phyloP scores from a whole-genome alignment of 2,329 filamentous ascomycete species.

The Clarireedia homoeocarpa region DNA sequence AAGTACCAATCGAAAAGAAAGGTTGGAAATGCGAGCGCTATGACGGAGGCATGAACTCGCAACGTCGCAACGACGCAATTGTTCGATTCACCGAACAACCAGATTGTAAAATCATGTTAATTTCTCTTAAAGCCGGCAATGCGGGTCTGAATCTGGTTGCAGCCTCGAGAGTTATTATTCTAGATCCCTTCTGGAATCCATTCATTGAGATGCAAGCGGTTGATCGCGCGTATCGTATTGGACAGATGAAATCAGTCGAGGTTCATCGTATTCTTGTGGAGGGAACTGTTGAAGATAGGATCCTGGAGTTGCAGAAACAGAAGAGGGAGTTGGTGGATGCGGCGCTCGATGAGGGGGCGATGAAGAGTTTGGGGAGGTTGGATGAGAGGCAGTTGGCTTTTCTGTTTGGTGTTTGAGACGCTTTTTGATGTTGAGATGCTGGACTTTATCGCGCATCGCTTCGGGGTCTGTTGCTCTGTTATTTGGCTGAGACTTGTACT shows the following conservation, averaged over 20 bases:
- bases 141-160: conserved; percentile 79
- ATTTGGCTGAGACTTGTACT: too few species aligned
- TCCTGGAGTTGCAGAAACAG: conserved; percentile 67
- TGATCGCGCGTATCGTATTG: conserved; percentile 82
- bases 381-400: conserved; percentile 22
- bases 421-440: neutral
- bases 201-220: conserved; percentile 90
- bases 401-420: conserved; percentile 20
- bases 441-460: neutral
- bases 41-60: conserved; percentile 66
- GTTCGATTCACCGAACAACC: conserved; percentile 54
- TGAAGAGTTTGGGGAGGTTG: conserved; percentile 58
- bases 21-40: conserved; percentile 53
- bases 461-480: neutral
- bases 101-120: conserved; percentile 60
- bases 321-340: conserved; percentile 72
- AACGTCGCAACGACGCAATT: conserved; percentile 58
- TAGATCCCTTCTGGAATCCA: conserved; percentile 93
- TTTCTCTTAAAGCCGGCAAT: conserved; percentile 75
- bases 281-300: conserved; percentile 81
- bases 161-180: conserved; percentile 78
- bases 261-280: conserved; percentile 74
- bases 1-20: conserved; percentile 58
- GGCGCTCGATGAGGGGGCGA: conserved; percentile 70
- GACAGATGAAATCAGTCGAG: conserved; percentile 64